Conservation (phyloP, 257 asterid genomes). For the Ajuga chamaepitys region DNA sequence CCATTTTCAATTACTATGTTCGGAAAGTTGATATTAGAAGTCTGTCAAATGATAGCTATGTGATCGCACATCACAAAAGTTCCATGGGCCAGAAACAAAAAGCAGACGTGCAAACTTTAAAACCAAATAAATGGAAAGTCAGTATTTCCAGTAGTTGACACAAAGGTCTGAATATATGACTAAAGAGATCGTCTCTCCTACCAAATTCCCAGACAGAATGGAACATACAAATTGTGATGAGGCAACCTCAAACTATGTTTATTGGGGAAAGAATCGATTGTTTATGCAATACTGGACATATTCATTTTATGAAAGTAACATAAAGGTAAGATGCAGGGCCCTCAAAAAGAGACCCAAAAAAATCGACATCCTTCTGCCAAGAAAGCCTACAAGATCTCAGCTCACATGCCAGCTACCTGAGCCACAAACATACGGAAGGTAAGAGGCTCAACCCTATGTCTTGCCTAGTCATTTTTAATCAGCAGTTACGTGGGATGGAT, state of each 20-base stretch:
- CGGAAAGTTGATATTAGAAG: neutral
- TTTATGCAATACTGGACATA: neutral
- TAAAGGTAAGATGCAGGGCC: neutral
- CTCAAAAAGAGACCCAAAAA: neutral
- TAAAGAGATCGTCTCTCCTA: neutral
- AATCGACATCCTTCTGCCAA: neutral
- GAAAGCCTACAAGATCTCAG: slow-evolving; percentile 2
- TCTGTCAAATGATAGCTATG: neutral
- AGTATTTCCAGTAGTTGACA: neutral
- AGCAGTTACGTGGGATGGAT: slow-evolving; percentile 6
- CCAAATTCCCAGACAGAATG: slow-evolving; percentile 6
- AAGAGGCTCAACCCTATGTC: neutral
- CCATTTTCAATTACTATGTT: slow-evolving; percentile 1
- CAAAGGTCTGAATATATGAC: neutral
- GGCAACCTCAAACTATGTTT: neutral
- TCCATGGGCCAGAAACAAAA: slow-evolving; percentile 5
- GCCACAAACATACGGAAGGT: slow-evolving; percentile 2
- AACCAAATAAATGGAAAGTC: neutral
- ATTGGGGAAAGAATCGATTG: neutral
- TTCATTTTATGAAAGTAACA: neutral
- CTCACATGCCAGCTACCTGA: slow-evolving; percentile 5
- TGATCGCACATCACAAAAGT: neutral
- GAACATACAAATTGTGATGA: neutral
- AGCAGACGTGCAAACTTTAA: neutral
- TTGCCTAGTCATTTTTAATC: slow-evolving; percentile 1